Evolutionary conservation across 768 basidiomycete species (phyloP), one percentile per base, ranked within the genome.

Genomic region (Tylopilus felleus): DNA sequence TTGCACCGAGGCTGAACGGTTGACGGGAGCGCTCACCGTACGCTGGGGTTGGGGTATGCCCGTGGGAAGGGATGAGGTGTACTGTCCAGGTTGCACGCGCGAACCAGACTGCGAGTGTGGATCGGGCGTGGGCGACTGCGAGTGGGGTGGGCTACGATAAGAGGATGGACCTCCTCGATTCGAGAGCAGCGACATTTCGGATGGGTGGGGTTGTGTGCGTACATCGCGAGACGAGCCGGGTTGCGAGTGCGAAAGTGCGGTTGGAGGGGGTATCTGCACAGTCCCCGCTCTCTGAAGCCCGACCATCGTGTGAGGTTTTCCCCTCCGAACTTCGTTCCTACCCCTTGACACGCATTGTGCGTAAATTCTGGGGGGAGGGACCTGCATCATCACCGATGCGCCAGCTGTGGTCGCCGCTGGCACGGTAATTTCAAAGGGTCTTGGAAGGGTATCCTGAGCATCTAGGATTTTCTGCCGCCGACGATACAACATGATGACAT

Each of bases 381-480:
- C 40, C 17, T 14, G 42, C 33, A 22, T 50, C 9, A 23, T 23
- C 28, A 33, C 43, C 33, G 38, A 47, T 6, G 49, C 19, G n/a
- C 10, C 28, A 12, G 47, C 39, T 29, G 17, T 13, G 27, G 31
- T 57, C n/a, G 49, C 35, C 19, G 59, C 57, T 4, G 62, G 64
- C 19, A 57, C 51, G 2, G 17, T 31, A 17, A 52, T 13, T 14
- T 58, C 57, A 41, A 61, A 69, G 4, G 67, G 67, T 36, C 68
- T 64, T 9, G 68, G 66, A 28, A 56, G 56, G 21, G 62, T 60
- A 25, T 69, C 67, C 40, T 69, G 67, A 2, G 58, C 58, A 31
- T 44, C 52, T 25, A 57, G 25, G 31, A 48, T 5, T 9, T 57
- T 58, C 42, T 29, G 55, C 35, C 55, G 59, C 22, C 65, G 47